phyloP scores from a whole-genome alignment of 768 basidiomycete genomes.

The Boletus rubroflammeus region DNA sequence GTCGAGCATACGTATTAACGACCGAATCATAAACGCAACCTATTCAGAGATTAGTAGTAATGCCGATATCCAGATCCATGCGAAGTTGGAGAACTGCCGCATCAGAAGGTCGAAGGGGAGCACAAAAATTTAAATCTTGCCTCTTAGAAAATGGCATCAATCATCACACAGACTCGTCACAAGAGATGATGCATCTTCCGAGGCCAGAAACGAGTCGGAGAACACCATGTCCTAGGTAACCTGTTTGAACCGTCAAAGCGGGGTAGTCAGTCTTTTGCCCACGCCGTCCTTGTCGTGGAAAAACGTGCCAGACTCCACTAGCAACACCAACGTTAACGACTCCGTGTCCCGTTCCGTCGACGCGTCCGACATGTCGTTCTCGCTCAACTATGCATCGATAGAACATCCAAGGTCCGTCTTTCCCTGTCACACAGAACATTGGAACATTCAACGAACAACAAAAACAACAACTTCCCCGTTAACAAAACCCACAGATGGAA shows the following conservation, averaged over 20 bases:
- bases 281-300: no score
- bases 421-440: background rate
- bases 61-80: background rate
- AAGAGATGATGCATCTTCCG: background rate
- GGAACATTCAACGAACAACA: no score
- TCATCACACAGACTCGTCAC: no score
- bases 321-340: no score
- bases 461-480: background rate
- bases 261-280: no score
- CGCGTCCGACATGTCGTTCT: conserved; percentile 20
- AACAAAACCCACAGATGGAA: conserved; percentile 46
- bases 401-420: conserved; percentile 27
- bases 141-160: no score
- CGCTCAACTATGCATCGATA: conserved; percentile 31
- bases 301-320: no score
- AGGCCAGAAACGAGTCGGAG: no score
- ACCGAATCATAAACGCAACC: background rate
- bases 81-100: background rate
- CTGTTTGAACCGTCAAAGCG: no score
- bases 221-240: no score
- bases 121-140: no score
- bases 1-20: background rate
- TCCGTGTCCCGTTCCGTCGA: background rate
- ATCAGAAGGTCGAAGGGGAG: background rate
- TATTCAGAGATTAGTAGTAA: background rate